Evolutionary conservation across 306 rosid species (phyloP).

Genomic region (Benincasa hispida): DNA sequence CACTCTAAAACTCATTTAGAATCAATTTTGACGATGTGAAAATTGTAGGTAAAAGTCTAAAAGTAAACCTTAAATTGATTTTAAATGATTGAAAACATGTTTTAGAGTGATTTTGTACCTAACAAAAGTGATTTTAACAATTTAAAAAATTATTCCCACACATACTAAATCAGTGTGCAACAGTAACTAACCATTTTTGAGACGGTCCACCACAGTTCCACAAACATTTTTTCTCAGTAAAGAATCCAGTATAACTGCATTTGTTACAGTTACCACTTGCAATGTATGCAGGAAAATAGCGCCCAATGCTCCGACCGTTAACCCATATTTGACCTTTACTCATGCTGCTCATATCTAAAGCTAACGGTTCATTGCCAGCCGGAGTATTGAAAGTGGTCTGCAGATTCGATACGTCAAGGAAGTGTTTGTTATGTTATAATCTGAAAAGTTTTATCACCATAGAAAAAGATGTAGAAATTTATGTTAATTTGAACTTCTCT

Average conservation of each 20-base stretch:
- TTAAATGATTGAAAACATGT: no score
- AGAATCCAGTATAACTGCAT: constrained; percentile 71
- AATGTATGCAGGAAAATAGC: constrained; percentile 66
- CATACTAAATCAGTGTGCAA: neutral
- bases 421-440: neutral
- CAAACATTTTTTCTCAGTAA: constrained; percentile 44
- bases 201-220: constrained; percentile 64
- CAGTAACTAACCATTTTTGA: constrained; percentile 54
- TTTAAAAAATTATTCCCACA: no score
- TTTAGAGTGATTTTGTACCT: no score
- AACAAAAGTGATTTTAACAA: no score
- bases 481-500: constrained; percentile 5
- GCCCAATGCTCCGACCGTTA: constrained; percentile 78
- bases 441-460: neutral
- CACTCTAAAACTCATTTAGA: no score
- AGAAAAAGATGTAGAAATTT: neutral
- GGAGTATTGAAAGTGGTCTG: constrained; percentile 66
- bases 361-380: constrained; percentile 57
- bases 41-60: no score
- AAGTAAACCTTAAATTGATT: no score
- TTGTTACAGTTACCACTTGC: constrained; percentile 49
- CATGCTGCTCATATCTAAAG: constrained; percentile 89
- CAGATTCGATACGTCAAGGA: neutral
- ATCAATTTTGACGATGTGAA: no score
- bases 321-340: constrained; percentile 93